These are phyloP conservation scores for Meredithiella fracta DNA, from an alignment of 2,329 filamentous ascomycete genomes.

Conservation along the genomic window DNA sequence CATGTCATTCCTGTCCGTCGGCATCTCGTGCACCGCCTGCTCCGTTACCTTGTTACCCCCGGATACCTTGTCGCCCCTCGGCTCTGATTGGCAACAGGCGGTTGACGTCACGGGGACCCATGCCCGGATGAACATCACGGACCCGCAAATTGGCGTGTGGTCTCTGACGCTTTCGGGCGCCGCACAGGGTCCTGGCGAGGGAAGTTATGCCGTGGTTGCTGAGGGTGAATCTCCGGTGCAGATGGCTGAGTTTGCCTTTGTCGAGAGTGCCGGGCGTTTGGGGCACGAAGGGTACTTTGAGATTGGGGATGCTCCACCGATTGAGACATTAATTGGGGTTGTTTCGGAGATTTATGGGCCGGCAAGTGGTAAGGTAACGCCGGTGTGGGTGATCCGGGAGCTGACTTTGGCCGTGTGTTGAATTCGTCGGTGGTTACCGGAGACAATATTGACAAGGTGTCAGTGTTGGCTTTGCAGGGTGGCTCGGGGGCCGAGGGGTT, in stretches of 20 bases:
- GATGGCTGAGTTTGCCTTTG: constrained; percentile 13
- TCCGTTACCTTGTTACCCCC: constrained; percentile 6
- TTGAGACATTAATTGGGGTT: constrained; percentile 8
- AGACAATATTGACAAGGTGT: background rate
- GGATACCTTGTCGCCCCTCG: background rate
- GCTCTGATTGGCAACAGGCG: constrained; percentile 11
- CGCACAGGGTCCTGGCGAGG: background rate
- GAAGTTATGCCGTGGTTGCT: constrained; percentile 11
- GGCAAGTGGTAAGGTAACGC: background rate
- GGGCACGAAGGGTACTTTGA: constrained; percentile 15
- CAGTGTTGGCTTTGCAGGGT: constrained; percentile 1
- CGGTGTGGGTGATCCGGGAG: constrained; percentile 11
- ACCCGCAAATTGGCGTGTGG: constrained; percentile 13
- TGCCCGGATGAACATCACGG: constrained; percentile 12
- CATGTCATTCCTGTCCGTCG: constrained; percentile 11
- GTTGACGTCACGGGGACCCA: constrained; percentile 12
- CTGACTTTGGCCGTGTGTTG: constrained; percentile 3
- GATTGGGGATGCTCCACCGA: constrained; percentile 6
- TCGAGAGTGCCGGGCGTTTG: constrained; percentile 11
- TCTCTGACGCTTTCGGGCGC: constrained; percentile 2
- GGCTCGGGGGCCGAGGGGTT: constrained; percentile 9
- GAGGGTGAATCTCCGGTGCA: constrained; percentile 11
- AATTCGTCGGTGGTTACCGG: constrained; percentile 1
- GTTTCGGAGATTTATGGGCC: constrained; percentile 14
- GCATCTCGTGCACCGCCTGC: constrained; percentile 13